phyloP scores from a whole-genome alignment of 768 basidiomycete species.

The Sarcodon aspratus region DNA sequence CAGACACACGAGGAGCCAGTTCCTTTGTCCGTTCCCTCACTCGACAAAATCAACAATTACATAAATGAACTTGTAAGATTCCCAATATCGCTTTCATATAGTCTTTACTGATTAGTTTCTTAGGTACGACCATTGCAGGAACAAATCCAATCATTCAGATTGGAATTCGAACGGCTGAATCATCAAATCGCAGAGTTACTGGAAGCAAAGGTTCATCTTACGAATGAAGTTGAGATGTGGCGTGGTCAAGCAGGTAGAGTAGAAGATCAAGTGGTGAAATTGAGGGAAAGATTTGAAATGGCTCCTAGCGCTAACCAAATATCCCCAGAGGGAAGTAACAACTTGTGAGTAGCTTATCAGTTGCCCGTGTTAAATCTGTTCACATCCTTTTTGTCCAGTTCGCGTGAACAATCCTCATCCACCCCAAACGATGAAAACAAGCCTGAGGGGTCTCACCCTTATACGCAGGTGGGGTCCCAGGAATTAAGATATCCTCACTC shows the following conservation, averaged over 20 bases:
- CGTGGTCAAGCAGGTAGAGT: conserved; percentile 8
- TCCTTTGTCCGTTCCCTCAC: background rate
- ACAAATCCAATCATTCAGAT: conserved; percentile 34
- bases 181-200: conserved; percentile 22
- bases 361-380: no score
- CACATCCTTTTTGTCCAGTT: no score
- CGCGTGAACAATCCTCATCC: no score
- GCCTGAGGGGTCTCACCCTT: no score
- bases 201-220: conserved; percentile 23
- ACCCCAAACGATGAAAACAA: no score
- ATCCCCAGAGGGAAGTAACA: background rate
- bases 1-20: no score
- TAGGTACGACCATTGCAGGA: conserved; percentile 32
- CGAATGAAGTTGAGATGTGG: conserved; percentile 21
- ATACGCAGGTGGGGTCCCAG: no score
- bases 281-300: conserved; percentile 5
- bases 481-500: no score
- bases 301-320: background rate
- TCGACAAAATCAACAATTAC: background rate
- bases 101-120: background rate
- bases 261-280: conserved; percentile 5
- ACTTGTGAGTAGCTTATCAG: no score
- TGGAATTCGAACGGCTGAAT: conserved; percentile 31
- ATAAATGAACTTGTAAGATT: background rate
- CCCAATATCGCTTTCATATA: background rate